A percentile compares a stretch with the other conserved stretches of the same genome.
phyloP scores from a whole-genome alignment of 306 rosid species.

The Medicago truncatula region DNA sequence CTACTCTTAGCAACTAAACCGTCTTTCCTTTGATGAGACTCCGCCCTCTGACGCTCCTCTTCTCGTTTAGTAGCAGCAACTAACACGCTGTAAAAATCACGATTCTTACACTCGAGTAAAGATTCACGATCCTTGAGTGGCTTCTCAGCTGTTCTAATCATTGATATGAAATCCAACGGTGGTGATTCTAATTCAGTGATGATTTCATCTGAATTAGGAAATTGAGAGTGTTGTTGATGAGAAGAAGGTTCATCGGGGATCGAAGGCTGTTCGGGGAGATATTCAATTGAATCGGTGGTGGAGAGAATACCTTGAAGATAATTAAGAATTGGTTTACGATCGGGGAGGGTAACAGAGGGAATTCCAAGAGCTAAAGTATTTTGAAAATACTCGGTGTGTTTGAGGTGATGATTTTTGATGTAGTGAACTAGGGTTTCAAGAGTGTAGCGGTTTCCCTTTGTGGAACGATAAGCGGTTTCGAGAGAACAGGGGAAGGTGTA shows the following conservation, averaged over 20 bases:
- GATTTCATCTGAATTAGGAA: neutral
- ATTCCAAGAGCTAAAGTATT: constrained; percentile 77
- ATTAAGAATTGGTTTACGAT: constrained; percentile 85
- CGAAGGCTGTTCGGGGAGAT: constrained; percentile 58
- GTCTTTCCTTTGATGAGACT: constrained; percentile 94
- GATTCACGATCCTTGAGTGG: constrained; percentile 88
- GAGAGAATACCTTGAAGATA: constrained; percentile 81
- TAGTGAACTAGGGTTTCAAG: constrained; percentile 91
- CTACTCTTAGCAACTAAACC: constrained; percentile 94
- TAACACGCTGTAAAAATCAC: constrained; percentile 76
- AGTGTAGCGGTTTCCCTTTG: constrained; percentile 91
- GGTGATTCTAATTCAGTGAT: too few species aligned
- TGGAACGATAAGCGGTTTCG: constrained; percentile 87
- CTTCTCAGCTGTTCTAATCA: constrained; percentile 67
- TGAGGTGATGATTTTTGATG: constrained; percentile 74
- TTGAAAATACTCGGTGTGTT: constrained; percentile 89
- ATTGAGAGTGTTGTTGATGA: neutral
- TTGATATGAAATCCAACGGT: constrained; percentile 54
- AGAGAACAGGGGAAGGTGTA: constrained; percentile 71
- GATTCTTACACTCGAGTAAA: constrained; percentile 78
- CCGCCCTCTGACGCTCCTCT: constrained; percentile 85
- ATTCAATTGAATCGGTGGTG: constrained; percentile 82
- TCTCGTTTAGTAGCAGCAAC: constrained; percentile 86
- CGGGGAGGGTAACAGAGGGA: constrained; percentile 84
- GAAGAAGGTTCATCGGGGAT: constrained; percentile 44